Evolutionary conservation across 805 yeast genomes (phyloP), one percentile per base, ranked within the genome.

Genomic region (Kodamaea nitidulidarum): DNA sequence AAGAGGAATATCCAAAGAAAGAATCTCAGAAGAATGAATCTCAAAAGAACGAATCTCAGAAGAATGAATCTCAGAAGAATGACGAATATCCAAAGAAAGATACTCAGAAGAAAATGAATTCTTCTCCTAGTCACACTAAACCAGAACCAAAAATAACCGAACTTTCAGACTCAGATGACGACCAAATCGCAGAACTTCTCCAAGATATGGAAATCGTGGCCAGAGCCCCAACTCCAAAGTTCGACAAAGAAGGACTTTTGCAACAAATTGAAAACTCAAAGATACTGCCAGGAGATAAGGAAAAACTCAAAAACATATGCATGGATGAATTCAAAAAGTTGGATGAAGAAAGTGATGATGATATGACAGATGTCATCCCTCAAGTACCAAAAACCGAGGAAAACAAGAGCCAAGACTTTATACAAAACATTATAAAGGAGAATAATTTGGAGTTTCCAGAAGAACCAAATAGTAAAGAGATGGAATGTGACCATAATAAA

Each of bases 141-240:
- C n/a, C n/a, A n/a, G n/a, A n/a, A n/a, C 9, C 15, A 28, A 15
- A 34, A n/a, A 30, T 21, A 21, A 15, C 28, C 17, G 9, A 8
- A 14, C 28, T 4, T 25, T 6, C 16, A 31, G 14, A 3, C 12
- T 17, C 14, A 32, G 37, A 36, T 3, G 42, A 39, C 6, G 53
- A 54, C 6, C 62, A 60, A 38, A 14, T 64, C 5, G 40, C 40
- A 16, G 66, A 62, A 35, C 50, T 66, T 25, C 46, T 63, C 7
- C 50, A 60, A 15, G 71, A 66, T 40, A 60, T 66, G 70, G 68
- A 51, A 33, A 35, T 65, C 6, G 33, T 47, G 21, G 75, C 76
- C 0, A 63, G 68, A 16, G 50, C 54, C 26, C 50, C 48, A 16
- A 50, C 15, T 22, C 24, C 17, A 21, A 42, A 27, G n/a, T 22